These are phyloP conservation scores for Aspergillus funiculosus DNA, from an alignment of 495 filamentous ascomycete genomes.

Conservation along the genomic window DNA sequence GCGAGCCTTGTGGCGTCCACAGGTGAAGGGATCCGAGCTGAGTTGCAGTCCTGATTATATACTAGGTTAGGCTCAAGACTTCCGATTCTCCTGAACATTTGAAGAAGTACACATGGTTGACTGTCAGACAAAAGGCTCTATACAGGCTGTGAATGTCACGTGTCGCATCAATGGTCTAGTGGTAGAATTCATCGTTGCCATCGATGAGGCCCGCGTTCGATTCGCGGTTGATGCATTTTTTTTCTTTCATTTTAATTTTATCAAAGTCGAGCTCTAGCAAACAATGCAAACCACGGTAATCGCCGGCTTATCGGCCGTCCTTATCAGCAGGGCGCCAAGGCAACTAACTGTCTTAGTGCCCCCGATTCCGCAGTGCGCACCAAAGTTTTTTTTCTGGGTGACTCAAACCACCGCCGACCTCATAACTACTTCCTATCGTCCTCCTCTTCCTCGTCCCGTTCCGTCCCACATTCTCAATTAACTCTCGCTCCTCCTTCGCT, in stretches of 20 bases:
- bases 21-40: too few relatives aligned
- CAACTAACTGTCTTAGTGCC: not conserved
- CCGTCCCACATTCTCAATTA: conserved; percentile 13
- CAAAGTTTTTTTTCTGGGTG: conserved; percentile 27
- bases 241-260: too few relatives aligned
- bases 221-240: conserved; percentile 49
- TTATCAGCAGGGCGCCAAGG: conserved; percentile 3
- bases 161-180: conserved; percentile 56
- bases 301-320: conserved; percentile 7
- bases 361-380: conserved; percentile 2
- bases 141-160: too few relatives aligned
- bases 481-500: conserved; percentile 2
- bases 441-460: conserved; percentile 16
- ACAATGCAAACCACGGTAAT: too few relatives aligned
- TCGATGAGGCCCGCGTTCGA: conserved; percentile 56
- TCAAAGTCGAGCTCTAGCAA: too few relatives aligned
- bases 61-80: too few relatives aligned
- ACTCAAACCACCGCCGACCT: conserved; percentile 22
- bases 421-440: conserved; percentile 4
- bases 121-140: too few relatives aligned
- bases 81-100: too few relatives aligned
- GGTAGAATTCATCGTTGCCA: conserved; percentile 58
- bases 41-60: too few relatives aligned
- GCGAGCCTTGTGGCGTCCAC: too few relatives aligned
- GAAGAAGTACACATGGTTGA: too few relatives aligned